Percentiles rank a stretch among this genome's conserved stretches.
phyloP scores from a whole-genome alignment of 2,329 filamentous ascomycete species.

The Penicillium sp. region DNA sequence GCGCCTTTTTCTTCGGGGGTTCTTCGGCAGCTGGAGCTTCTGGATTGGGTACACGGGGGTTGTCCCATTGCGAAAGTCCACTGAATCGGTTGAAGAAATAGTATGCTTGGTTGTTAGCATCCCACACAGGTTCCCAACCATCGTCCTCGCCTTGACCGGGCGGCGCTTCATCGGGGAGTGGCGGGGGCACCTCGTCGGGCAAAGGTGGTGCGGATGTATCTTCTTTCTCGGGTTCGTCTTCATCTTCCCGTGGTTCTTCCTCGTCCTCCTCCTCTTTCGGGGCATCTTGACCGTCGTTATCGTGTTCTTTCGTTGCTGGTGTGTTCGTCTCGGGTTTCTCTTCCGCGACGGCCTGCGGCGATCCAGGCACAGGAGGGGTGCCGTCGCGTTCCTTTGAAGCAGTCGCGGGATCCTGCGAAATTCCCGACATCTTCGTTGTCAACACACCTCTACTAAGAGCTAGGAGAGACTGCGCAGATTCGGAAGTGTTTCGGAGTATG shows the following conservation, averaged over 20 bases:
- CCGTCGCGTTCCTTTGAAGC: constrained; percentile 76
- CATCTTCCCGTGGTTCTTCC: constrained; percentile 17
- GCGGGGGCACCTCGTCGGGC: constrained; percentile 51
- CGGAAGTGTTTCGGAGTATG: constrained; percentile 7
- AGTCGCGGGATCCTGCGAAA: constrained; percentile 3
- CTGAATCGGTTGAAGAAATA: constrained; percentile 88
- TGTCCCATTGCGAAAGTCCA: constrained; percentile 78
- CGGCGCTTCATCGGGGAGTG: constrained; percentile 58
- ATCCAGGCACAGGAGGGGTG: constrained; percentile 86
- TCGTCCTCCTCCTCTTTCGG: constrained; percentile 53
- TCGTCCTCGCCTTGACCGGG: constrained; percentile 56
- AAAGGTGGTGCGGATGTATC: constrained; percentile 42
- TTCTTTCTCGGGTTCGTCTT: constrained; percentile 23
- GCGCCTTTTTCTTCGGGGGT: constrained; percentile 39
- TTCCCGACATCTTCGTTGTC: constrained; percentile 19
- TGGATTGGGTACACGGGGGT: constrained; percentile 71
- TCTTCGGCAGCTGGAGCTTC: constrained; percentile 35
- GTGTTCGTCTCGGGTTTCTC: constrained; percentile 27
- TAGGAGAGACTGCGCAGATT: neutral
- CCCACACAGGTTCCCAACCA: constrained; percentile 84
- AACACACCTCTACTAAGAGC: constrained; percentile 4
- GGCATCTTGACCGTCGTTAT: constrained; percentile 11
- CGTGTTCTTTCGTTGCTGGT: constrained; percentile 17
- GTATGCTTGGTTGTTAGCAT: constrained; percentile 68
- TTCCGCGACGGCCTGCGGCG: constrained; percentile 77